Percentiles rank a stretch among this genome's conserved stretches.
These are phyloP conservation scores for Pseudohyphozyma bogoriensis DNA, from an alignment of 768 basidiomycete genomes.

Conservation along the genomic window DNA sequence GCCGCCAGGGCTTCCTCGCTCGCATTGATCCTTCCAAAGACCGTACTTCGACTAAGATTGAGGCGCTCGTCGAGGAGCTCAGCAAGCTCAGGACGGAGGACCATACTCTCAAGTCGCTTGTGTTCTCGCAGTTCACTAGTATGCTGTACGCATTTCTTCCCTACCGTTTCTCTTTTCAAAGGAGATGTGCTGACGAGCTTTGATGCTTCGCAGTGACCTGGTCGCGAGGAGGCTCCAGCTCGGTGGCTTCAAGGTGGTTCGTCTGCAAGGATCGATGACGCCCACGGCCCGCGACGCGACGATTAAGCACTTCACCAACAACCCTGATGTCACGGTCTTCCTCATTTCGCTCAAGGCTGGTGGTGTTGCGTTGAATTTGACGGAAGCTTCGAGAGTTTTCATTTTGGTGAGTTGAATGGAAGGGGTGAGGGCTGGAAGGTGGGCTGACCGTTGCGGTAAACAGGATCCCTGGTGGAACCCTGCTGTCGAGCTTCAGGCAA, in stretches of 20 bases:
- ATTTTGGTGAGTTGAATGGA: too few relatives aligned
- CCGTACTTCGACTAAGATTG: slow-evolving; percentile 95
- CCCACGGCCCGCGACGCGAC: slow-evolving; percentile 75
- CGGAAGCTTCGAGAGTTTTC: slow-evolving; percentile 43
- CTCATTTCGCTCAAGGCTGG: slow-evolving; percentile 88
- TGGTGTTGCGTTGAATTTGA: slow-evolving; percentile 64
- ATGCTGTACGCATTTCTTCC: slow-evolving; percentile 45
- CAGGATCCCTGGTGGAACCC: slow-evolving; percentile 83
- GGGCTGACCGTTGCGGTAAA: slow-evolving; percentile 1
- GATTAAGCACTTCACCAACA: slow-evolving; percentile 25
- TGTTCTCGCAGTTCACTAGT: slow-evolving; percentile 92
- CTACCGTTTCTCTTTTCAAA: background rate
- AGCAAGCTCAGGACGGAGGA: slow-evolving; percentile 72
- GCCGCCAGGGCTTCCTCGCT: slow-evolving; percentile 84
- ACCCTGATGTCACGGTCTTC: slow-evolving; percentile 88
- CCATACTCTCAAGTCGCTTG: slow-evolving; percentile 86
- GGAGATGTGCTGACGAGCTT: background rate
- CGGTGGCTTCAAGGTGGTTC: slow-evolving; percentile 83
- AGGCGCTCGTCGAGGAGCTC: slow-evolving; percentile 89
- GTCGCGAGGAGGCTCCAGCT: slow-evolving; percentile 85
- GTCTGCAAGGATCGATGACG: slow-evolving; percentile 93
- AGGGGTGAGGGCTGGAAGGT: background rate
- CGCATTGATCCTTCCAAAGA: slow-evolving; percentile 78
- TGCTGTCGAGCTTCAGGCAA: slow-evolving; percentile 47
- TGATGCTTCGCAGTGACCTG: slow-evolving; percentile 50